Conservation (phyloP, 225 moss, liverwort and hornwort genomes). For the Anthoceros angustus region DNA sequence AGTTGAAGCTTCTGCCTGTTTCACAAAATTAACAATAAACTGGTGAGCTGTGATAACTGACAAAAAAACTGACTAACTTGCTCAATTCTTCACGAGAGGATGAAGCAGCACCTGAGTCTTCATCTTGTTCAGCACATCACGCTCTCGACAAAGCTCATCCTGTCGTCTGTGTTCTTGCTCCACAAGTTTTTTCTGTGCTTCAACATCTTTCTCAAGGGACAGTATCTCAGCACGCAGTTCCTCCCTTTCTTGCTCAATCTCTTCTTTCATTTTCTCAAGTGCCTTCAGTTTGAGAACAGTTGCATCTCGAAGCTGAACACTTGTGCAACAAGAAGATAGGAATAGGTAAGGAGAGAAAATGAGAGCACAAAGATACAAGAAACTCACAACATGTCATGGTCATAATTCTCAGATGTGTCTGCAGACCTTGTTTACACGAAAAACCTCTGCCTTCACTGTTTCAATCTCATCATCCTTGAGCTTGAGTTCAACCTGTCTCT, state of each 20-base stretch:
- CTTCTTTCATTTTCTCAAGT: slow-evolving; percentile 27
- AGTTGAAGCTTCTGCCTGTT: slow-evolving; percentile 42
- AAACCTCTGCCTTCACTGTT: slow-evolving; percentile 14
- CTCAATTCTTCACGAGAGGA: neutral
- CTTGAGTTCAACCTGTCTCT: slow-evolving; percentile 25
- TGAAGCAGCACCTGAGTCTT: slow-evolving; percentile 42
- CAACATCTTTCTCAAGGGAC: slow-evolving; percentile 39
- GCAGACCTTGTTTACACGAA: slow-evolving; percentile 18
- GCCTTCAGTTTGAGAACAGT: slow-evolving; percentile 14
- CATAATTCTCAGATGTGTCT: neutral
- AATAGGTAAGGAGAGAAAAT: neutral
- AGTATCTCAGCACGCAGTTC: slow-evolving; percentile 19
- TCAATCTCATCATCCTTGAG: slow-evolving; percentile 27
- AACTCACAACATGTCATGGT: neutral
- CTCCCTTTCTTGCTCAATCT: slow-evolving; percentile 24
- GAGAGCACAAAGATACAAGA: neutral
- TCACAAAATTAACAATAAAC: neutral
- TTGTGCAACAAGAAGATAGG: neutral
- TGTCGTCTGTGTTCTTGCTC: slow-evolving; percentile 40
- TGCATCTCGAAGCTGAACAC: slow-evolving; percentile 12
- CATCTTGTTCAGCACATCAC: slow-evolving; percentile 54
- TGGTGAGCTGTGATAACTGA: neutral
- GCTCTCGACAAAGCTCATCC: slow-evolving; percentile 47
- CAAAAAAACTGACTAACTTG: neutral
- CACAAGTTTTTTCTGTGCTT: slow-evolving; percentile 36